Percentiles rank a stretch among this genome's conserved stretches.
Conservation (phyloP, 768 basidiomycete genomes). For the Lentinula lateritia region DNA sequence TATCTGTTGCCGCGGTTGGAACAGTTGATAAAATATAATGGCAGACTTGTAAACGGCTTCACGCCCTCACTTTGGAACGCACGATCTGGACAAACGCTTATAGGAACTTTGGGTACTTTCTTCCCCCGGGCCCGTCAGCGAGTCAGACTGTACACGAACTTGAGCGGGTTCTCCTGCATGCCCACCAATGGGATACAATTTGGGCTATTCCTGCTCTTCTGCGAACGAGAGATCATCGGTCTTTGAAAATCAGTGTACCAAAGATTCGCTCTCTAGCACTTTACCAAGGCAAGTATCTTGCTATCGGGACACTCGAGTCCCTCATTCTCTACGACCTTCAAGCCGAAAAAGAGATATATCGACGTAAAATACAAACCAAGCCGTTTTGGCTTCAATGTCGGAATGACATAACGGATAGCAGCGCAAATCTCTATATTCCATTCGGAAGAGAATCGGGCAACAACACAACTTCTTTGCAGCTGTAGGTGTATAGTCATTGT, state of each 20-base stretch:
- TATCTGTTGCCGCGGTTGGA: no score
- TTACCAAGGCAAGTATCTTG: neutral
- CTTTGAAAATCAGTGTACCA: neutral
- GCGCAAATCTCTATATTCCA: neutral
- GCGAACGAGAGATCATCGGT: neutral
- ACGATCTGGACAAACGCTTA: neutral
- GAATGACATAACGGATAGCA: neutral
- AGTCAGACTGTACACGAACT: neutral
- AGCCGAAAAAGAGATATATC: neutral
- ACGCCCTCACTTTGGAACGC: neutral
- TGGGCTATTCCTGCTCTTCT: neutral
- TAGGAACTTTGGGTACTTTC: neutral
- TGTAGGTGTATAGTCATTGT: neutral
- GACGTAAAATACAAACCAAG: neutral
- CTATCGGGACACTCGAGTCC: neutral
- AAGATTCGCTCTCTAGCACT: neutral
- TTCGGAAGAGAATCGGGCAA: neutral
- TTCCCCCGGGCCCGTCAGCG: neutral
- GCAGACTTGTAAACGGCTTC: slow-evolving; percentile 1
- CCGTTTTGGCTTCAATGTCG: neutral
- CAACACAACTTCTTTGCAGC: neutral
- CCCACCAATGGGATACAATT: neutral
- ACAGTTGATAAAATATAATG: no score
- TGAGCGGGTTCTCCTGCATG: neutral
- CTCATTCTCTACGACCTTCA: neutral